phyloP scores from a whole-genome alignment of 75 land plant genomes.

The Pseudotsuga menziesii region DNA sequence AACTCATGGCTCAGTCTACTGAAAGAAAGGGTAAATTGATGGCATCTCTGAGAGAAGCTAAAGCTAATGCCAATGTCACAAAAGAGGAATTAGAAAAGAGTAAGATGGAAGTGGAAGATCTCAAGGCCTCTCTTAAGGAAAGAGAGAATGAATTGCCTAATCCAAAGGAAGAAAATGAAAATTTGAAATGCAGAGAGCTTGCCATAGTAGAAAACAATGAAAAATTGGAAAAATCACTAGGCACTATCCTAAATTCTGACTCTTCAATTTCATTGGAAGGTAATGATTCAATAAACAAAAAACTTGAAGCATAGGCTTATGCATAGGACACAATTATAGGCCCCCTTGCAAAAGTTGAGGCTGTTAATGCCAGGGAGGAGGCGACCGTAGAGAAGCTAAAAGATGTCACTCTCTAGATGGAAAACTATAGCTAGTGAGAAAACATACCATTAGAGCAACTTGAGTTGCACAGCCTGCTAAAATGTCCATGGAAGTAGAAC shows the following conservation, averaged over 20 bases:
- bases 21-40: constrained; percentile 3
- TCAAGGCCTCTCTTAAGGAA: constrained; percentile 38
- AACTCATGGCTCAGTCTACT: background rate
- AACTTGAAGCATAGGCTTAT: background rate
- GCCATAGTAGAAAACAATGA: background rate
- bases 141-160: constrained; percentile 43
- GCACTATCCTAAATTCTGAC: background rate
- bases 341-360: background rate
- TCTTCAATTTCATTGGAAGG: background rate
- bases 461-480: constrained; percentile 24
- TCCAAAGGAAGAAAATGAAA: constrained; percentile 41
- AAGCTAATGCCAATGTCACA: too few relatives aligned
- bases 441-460: constrained; percentile 17
- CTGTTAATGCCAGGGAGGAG: constrained; percentile 16
- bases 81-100: too few relatives aligned
- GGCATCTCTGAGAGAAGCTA: constrained; percentile 9
- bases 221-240: background rate
- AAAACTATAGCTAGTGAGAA: background rate
- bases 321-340: background rate
- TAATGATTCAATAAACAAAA: background rate
- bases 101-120: constrained; percentile 12
- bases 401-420: background rate
- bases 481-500: constrained; percentile 38
- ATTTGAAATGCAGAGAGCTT: constrained; percentile 17
- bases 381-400: constrained; percentile 20